Conservation (phyloP, 768 basidiomycete species). For the Phylloporus sp. region DNA sequence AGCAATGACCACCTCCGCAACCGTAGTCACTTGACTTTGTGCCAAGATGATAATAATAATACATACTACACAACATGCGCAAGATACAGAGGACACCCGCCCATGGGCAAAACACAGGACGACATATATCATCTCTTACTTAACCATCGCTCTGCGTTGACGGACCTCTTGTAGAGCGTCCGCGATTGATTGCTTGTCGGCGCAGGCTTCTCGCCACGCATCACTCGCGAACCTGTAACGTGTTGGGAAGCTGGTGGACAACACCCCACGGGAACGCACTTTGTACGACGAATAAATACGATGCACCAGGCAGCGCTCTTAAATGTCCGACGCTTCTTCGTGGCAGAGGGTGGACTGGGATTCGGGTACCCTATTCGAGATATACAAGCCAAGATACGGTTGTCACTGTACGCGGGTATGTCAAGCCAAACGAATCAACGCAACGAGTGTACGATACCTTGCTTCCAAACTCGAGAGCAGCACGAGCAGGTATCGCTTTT, state of each 20-base stretch:
- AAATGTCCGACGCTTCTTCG: slow-evolving; percentile 46
- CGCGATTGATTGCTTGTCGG: slow-evolving; percentile 56
- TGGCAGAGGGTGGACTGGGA: slow-evolving; percentile 39
- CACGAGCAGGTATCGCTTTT: slow-evolving; percentile 83
- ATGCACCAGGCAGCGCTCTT: slow-evolving; percentile 55
- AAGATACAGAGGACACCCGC: slow-evolving; percentile 19
- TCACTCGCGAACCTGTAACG: slow-evolving; percentile 53
- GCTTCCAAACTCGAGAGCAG: slow-evolving; percentile 69
- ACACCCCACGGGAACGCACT: slow-evolving; percentile 40
- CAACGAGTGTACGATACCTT: slow-evolving; percentile 42
- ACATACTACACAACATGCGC: slow-evolving; percentile 17
- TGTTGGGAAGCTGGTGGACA: slow-evolving; percentile 6
- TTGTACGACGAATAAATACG: slow-evolving; percentile 61
- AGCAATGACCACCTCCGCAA: slow-evolving; percentile 25
- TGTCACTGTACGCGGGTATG: slow-evolving; percentile 43
- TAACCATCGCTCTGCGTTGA: slow-evolving; percentile 37
- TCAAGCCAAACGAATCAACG: slow-evolving; percentile 2
- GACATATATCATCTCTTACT: slow-evolving; percentile 7
- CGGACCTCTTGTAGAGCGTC: slow-evolving; percentile 72
- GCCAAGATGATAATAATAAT: slow-evolving; percentile 14
- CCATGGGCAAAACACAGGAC: background rate
- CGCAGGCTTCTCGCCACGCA: slow-evolving; percentile 59
- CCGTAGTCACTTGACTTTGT: slow-evolving; percentile 6
- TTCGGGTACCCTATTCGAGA: slow-evolving; percentile 64
- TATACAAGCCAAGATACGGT: slow-evolving; percentile 70